Percentiles rank a stretch among this genome's conserved stretches.
These are phyloP conservation scores for Ogataea wickerhamii DNA, from an alignment of 805 yeast genomes.

Conservation along the genomic window DNA sequence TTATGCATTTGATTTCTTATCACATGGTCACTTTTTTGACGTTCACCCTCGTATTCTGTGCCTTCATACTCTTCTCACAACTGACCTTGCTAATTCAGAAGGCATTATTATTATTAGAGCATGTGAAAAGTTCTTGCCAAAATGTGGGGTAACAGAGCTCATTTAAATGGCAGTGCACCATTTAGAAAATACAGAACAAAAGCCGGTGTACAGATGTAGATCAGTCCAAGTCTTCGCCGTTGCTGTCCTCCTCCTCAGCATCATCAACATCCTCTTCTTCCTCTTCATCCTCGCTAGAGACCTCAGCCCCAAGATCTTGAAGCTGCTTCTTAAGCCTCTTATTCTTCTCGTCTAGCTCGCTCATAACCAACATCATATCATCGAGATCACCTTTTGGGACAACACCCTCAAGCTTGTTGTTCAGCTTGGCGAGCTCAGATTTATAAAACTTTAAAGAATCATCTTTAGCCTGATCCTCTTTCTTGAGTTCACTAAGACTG, in stretches of 20 bases:
- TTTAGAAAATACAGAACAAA: too few relatives aligned
- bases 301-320: constrained; percentile 50
- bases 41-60: too few relatives aligned
- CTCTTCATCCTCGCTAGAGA: constrained; percentile 69
- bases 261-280: constrained; percentile 64
- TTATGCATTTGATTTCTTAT: too few relatives aligned
- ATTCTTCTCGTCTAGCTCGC: constrained; percentile 71
- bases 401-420: constrained; percentile 16
- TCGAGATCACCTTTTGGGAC: constrained; percentile 59
- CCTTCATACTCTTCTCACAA: too few relatives aligned
- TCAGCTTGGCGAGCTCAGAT: constrained; percentile 1
- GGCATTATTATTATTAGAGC: too few relatives aligned
- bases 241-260: constrained; percentile 36
- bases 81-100: too few relatives aligned
- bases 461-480: background rate
- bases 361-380: constrained; percentile 70
- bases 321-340: constrained; percentile 52
- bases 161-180: too few relatives aligned
- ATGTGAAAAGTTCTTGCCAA: too few relatives aligned
- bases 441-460: background rate
- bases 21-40: too few relatives aligned
- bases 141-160: too few relatives aligned
- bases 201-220: background rate
- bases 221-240: constrained; percentile 6
- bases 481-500: background rate